Conservation (phyloP, 2,329 filamentous ascomycete genomes). For the Ophiosphaerella herpotricha region DNA sequence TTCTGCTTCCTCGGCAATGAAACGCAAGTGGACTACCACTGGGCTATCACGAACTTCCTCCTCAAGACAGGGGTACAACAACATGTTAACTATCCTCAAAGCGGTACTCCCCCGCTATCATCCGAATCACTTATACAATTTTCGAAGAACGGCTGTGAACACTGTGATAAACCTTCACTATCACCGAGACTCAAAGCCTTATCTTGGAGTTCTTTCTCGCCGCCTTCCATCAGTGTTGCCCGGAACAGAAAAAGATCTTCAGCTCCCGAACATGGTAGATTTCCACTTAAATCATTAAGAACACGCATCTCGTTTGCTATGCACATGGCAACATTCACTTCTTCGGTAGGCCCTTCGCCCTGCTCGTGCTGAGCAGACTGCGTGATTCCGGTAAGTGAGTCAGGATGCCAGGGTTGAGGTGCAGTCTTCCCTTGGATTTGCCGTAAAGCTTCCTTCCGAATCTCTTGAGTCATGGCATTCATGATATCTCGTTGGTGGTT, state of each 20-base stretch:
- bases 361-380: neutral
- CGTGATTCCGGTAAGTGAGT: constrained; percentile 14
- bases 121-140: no score
- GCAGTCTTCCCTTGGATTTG: constrained; percentile 12
- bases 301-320: no score
- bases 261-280: no score
- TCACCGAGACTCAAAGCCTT: no score
- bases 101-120: no score
- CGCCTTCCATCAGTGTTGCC: no score
- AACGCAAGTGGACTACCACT: constrained; percentile 13
- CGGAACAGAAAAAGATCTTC: no score
- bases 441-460: constrained; percentile 16
- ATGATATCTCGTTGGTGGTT: constrained; percentile 14
- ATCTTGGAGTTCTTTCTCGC: no score
- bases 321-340: no score
- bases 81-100: neutral
- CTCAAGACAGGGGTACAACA: constrained; percentile 14
- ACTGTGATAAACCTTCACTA: no score
- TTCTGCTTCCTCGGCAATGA: constrained; percentile 16
- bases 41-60: constrained; percentile 14
- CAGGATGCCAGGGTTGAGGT: constrained; percentile 11
- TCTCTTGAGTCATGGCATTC: constrained; percentile 13
- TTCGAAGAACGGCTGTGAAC: no score
- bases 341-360: neutral
- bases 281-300: no score